Evolutionary conservation across 768 basidiomycete species (phyloP).

Genomic region (Cystobasidium ongulense): DNA sequence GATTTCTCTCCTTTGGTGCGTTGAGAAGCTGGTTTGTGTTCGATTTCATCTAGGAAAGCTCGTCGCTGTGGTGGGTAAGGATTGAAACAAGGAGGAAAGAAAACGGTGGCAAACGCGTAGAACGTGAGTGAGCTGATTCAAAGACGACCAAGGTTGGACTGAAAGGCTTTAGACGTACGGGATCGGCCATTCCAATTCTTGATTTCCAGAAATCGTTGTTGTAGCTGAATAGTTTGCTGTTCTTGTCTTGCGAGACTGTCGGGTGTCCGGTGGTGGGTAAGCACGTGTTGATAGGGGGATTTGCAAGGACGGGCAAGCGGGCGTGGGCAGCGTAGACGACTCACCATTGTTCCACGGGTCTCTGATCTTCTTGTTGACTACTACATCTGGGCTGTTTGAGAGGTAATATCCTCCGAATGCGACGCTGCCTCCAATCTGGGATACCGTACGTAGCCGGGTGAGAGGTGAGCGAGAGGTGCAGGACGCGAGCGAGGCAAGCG

Average conservation of each 20-base stretch:
- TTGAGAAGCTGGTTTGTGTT: not conserved
- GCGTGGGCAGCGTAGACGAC: not conserved
- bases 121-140: too few species aligned
- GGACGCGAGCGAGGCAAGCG: not conserved
- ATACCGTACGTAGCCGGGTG: too few species aligned
- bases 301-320: not conserved
- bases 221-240: constrained; percentile 16
- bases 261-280: not conserved
- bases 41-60: constrained; percentile 19
- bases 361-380: constrained; percentile 23
- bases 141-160: too few species aligned
- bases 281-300: too few species aligned
- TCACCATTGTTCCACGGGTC: constrained; percentile 12
- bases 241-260: constrained; percentile 8
- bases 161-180: constrained; percentile 2
- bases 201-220: constrained; percentile 24
- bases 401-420: constrained; percentile 12
- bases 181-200: constrained; percentile 9
- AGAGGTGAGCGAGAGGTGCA: too few species aligned
- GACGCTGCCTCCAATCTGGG: not conserved
- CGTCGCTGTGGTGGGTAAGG: constrained; percentile 1
- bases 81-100: not conserved
- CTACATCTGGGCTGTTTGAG: constrained; percentile 7
- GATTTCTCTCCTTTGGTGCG: constrained; percentile 4
- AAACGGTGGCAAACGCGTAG: too few species aligned